Percentiles rank a stretch among this genome's conserved stretches.
These are phyloP conservation scores for Calonectria crousiana DNA, from an alignment of 2,329 filamentous ascomycete species.

Conservation along the genomic window DNA sequence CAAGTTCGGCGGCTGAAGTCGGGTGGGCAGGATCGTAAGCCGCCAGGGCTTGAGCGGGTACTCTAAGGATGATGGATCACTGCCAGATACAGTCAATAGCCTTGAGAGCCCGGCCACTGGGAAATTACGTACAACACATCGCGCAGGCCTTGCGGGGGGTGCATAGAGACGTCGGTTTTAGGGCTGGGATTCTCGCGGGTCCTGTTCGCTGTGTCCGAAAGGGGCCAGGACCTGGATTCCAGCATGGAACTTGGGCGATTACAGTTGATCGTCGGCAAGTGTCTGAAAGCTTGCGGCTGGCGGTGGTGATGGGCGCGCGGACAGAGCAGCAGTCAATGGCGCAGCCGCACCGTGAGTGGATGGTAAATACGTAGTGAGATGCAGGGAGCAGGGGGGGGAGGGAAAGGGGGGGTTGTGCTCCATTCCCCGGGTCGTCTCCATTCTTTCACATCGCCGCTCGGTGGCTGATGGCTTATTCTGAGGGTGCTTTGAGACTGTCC, in stretches of 20 bases:
- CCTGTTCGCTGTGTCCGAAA: slow-evolving; percentile 7
- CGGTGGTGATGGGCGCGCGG: background rate
- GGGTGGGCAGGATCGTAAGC: slow-evolving; percentile 43
- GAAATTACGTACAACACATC: slow-evolving; percentile 31
- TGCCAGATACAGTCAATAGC: slow-evolving; percentile 15
- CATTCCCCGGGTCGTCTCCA: slow-evolving; percentile 27
- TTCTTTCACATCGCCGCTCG: slow-evolving; percentile 23
- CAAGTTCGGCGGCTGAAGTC: slow-evolving; percentile 39
- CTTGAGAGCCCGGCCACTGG: slow-evolving; percentile 25
- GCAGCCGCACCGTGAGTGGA: slow-evolving; percentile 12
- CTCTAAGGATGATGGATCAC: slow-evolving; percentile 22
- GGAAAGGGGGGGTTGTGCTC: slow-evolving; percentile 13
- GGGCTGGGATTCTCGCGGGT: slow-evolving; percentile 27
- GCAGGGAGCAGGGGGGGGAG: slow-evolving; percentile 25
- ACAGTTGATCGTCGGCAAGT: background rate
- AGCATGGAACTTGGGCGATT: slow-evolving; percentile 24
- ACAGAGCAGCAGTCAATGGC: slow-evolving; percentile 3
- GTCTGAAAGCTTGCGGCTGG: slow-evolving; percentile 2
- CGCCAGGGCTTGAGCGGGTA: slow-evolving; percentile 40
- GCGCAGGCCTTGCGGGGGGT: slow-evolving; percentile 23
- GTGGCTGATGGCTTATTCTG: slow-evolving; percentile 31
- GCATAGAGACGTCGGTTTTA: slow-evolving; percentile 12
- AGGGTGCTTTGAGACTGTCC: slow-evolving; percentile 12
- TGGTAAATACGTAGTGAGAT: slow-evolving; percentile 20
- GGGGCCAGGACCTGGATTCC: slow-evolving; percentile 17